phyloP scores from a whole-genome alignment of 306 rosid species.

The Begonia fuchsioides region DNA sequence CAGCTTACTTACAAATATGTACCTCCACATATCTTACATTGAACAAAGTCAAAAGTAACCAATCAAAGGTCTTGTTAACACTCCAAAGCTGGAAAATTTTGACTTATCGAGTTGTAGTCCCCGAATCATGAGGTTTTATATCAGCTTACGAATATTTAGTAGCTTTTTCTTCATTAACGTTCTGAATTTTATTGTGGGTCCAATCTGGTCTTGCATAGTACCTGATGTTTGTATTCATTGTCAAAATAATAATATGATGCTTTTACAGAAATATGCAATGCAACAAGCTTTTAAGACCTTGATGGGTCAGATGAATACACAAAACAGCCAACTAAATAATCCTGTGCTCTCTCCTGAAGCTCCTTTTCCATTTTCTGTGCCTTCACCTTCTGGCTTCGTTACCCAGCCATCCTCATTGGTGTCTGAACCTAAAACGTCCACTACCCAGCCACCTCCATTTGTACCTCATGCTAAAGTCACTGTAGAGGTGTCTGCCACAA shows the following conservation, averaged over 20 bases:
- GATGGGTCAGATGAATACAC: constrained; percentile 90
- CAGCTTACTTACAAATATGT: too few species aligned
- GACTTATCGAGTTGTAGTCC: too few species aligned
- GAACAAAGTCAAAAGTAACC: too few species aligned
- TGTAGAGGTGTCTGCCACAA: constrained; percentile 55
- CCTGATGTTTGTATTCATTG: background rate
- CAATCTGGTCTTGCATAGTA: too few species aligned
- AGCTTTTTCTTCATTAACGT: too few species aligned
- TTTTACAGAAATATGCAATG: constrained; percentile 83
- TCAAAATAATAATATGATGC: constrained; percentile 4
- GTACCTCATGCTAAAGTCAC: constrained; percentile 44
- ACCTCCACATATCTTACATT: too few species aligned
- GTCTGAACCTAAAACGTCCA: constrained; percentile 35
- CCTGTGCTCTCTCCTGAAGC: constrained; percentile 54
- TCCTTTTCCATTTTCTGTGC: constrained; percentile 66
- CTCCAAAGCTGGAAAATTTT: too few species aligned
- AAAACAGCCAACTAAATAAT: constrained; percentile 37
- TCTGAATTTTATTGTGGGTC: too few species aligned
- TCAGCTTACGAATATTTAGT: too few species aligned
- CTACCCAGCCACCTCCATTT: constrained; percentile 26
- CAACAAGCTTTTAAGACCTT: constrained; percentile 95
- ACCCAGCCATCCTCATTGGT: constrained; percentile 21
- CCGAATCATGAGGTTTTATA: too few species aligned
- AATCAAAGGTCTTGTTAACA: too few species aligned
- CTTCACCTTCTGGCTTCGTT: constrained; percentile 37